phyloP scores from a whole-genome alignment of 2,329 filamentous ascomycete species.

The Aciculosporium take region DNA sequence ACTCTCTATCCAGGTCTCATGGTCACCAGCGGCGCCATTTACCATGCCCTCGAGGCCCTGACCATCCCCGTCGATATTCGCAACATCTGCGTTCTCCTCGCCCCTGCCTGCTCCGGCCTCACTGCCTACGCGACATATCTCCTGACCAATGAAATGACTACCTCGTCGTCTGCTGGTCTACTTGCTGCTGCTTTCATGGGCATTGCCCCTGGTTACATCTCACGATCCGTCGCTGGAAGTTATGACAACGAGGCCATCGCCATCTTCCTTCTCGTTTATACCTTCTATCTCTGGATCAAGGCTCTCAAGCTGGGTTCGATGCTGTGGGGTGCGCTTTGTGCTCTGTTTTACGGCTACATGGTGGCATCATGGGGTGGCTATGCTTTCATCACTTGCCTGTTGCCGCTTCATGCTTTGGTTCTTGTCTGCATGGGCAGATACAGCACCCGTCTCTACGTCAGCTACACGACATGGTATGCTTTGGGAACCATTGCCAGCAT shows the following conservation, averaged over 20 bases:
- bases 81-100: slow-evolving; percentile 95
- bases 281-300: slow-evolving; percentile 99
- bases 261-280: slow-evolving; percentile 96
- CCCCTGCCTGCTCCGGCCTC: slow-evolving; percentile 84
- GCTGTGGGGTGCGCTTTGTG: slow-evolving; percentile 89
- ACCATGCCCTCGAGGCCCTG: slow-evolving; percentile 79
- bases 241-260: slow-evolving; percentile 99
- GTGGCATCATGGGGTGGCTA: slow-evolving; percentile 99
- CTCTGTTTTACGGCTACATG: slow-evolving; percentile 99
- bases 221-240: slow-evolving; percentile 89
- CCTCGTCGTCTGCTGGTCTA: slow-evolving; percentile 86
- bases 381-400: slow-evolving; percentile 96
- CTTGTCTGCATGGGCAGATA: slow-evolving; percentile 94
- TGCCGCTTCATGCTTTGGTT: slow-evolving; percentile 87
- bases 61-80: slow-evolving; percentile 93
- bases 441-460: slow-evolving; percentile 85
- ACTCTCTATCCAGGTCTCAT: slow-evolving; percentile 98
- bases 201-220: slow-evolving; percentile 94
- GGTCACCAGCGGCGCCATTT: slow-evolving; percentile 96
- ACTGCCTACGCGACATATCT: slow-evolving; percentile 90
- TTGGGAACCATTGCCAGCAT: slow-evolving; percentile 92
- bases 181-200: slow-evolving; percentile 94
- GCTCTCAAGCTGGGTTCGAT: slow-evolving; percentile 91
- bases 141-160: slow-evolving; percentile 91
- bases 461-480: slow-evolving; percentile 96